Evolutionary conservation across 345 rosid genomes (phyloP).

Genomic region (Excoecaria cochinchinensis): DNA sequence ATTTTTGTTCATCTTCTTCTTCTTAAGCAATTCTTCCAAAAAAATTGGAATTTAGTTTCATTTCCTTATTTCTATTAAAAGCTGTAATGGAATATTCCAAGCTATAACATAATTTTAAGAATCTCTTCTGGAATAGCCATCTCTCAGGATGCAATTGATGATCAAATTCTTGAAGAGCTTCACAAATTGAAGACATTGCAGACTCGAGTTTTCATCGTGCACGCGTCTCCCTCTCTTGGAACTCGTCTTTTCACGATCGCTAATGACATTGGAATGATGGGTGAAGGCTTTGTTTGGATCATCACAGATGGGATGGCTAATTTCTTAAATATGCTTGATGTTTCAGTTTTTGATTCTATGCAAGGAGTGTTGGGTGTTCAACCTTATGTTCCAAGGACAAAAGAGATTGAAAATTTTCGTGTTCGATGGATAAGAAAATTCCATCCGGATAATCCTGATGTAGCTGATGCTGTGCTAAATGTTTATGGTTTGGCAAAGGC

Average conservation of each 20-base stretch:
- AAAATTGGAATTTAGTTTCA: too few species aligned
- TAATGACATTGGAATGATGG: too few species aligned
- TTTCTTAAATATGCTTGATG: not conserved
- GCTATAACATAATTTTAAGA: too few species aligned
- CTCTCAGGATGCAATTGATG: constrained; percentile 31
- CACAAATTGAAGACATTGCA: constrained; percentile 43
- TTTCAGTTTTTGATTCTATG: constrained; percentile 21
- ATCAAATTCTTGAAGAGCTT: constrained; percentile 38
- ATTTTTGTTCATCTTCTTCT: too few species aligned
- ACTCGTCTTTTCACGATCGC: constrained; percentile 44
- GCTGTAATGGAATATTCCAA: too few species aligned
- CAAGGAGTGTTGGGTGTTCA: constrained; percentile 34
- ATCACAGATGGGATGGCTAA: too few species aligned
- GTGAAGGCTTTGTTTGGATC: too few species aligned
- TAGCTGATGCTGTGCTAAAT: constrained; percentile 9
- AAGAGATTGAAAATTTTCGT: constrained; percentile 14
- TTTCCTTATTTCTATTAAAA: too few species aligned
- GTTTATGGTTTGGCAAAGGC: constrained; percentile 14
- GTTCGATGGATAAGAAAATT: constrained; percentile 29
- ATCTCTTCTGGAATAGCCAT: constrained; percentile 16
- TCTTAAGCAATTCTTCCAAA: too few species aligned
- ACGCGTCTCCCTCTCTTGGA: constrained; percentile 35
- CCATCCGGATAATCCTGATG: constrained; percentile 17
- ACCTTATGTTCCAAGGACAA: constrained; percentile 15
- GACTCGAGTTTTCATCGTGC: constrained; percentile 50